Evolutionary conservation across 2,329 filamentous ascomycete species (phyloP), one percentile per base, ranked within the genome.

Genomic region (Nannizzia gypsea): DNA sequence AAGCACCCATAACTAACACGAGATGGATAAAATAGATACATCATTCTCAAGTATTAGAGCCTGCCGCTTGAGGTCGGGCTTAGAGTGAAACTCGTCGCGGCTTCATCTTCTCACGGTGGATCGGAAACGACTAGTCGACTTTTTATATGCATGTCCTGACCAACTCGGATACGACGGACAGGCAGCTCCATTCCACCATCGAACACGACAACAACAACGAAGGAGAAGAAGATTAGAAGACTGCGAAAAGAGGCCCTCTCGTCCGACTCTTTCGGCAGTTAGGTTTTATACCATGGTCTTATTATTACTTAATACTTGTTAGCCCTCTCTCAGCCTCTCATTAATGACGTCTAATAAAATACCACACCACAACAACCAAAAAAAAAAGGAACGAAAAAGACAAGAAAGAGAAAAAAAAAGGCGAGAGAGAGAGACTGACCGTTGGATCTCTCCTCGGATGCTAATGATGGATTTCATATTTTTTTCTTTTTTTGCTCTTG

Each of bases 21-120:
- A 13, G 58, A 28, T 15, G n/a, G 4, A 50, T 4, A 26, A 9
- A 36, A 28, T 31, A 63, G 61, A 13, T 64, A 64, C 50, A 64
- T 63, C 36, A 65, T 66, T 60, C 52, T 65, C 57, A 63, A 64
- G 46, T 67, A 66, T 58, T 63, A 62, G 31, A 63, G 26, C 6
- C 22, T 36, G 22, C 3, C 48, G 48, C 44, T 31, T n/a, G 22
- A 13, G 22, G 11, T 28, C 26, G 48, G 22, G 26, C 24, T 22
- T 13, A n/a, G n/a, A 52, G 48, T 28, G 48, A 28, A 20, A 46
- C 20, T 24, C 13, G 48, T 13, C 22, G 13, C 26, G 11, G 24
- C 11, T 28, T 24, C 48, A 52, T 42, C n/a, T 42, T 42, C n/a
- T n/a, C 38, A 42, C 38, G 38, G n/a, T 17, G 38, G 38, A 42